These are phyloP conservation scores for Penicillium antarcticum DNA, from an alignment of 495 filamentous ascomycete genomes.

Conservation along the genomic window DNA sequence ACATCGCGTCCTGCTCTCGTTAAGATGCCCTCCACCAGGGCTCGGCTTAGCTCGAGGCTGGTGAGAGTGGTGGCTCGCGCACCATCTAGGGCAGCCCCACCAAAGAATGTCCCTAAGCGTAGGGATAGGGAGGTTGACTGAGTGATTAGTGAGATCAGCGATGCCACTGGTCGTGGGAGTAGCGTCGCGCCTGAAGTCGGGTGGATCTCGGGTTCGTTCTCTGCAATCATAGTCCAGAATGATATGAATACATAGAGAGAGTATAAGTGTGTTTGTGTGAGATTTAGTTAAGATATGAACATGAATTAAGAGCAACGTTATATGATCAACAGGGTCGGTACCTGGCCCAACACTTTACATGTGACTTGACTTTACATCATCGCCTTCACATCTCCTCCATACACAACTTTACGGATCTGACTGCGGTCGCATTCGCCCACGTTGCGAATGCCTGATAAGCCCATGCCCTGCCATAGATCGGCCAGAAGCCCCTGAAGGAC, in stretches of 20 bases:
- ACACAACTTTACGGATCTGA: slow-evolving; percentile 50
- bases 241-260: no score
- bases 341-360: no score
- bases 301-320: no score
- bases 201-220: slow-evolving; percentile 11
- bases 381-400: slow-evolving; percentile 50
- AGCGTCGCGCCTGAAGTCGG: slow-evolving; percentile 53
- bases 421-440: slow-evolving; percentile 50
- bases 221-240: not conserved
- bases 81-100: slow-evolving; percentile 60
- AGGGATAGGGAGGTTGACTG: slow-evolving; percentile 67
- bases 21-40: slow-evolving; percentile 64
- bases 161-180: slow-evolving; percentile 64
- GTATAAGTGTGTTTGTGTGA: no score
- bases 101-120: slow-evolving; percentile 65
- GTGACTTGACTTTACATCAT: slow-evolving; percentile 28
- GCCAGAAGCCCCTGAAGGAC: slow-evolving; percentile 56
- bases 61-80: slow-evolving; percentile 68
- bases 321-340: no score
- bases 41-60: slow-evolving; percentile 64
- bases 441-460: slow-evolving; percentile 50
- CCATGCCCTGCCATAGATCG: slow-evolving; percentile 61
- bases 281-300: no score
- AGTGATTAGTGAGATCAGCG: slow-evolving; percentile 64
- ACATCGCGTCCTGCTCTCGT: slow-evolving; percentile 68